Evolutionary conservation across 202 grass and related monocot genomes (phyloP).

Genomic region (Carex arenaria): DNA sequence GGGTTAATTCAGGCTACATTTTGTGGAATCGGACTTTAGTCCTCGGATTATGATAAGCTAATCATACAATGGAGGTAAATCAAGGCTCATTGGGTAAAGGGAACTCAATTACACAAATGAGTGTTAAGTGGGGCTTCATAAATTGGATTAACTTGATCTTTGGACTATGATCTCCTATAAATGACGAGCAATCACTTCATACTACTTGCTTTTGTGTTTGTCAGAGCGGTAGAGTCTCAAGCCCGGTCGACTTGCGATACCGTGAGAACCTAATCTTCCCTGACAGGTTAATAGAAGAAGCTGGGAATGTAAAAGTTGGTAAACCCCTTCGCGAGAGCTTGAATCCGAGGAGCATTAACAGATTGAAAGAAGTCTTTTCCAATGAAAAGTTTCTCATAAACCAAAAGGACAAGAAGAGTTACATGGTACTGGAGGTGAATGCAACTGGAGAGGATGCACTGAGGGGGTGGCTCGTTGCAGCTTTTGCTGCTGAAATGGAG

Average conservation of each 20-base stretch:
- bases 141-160: background rate
- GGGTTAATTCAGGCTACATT: background rate
- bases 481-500: slow-evolving; percentile 66
- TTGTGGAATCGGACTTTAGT: background rate
- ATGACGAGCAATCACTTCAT: background rate
- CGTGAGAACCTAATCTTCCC: slow-evolving; percentile 67
- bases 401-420: slow-evolving; percentile 29
- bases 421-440: slow-evolving; percentile 73
- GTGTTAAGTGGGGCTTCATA: background rate
- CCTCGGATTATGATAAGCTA: background rate
- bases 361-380: slow-evolving; percentile 48
- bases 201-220: slow-evolving; percentile 11
- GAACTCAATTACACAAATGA: background rate
- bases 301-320: slow-evolving; percentile 65
- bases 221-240: slow-evolving; percentile 80
- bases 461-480: slow-evolving; percentile 78
- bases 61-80: background rate
- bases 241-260: slow-evolving; percentile 79
- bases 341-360: slow-evolving; percentile 28
- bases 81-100: background rate
- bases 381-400: slow-evolving; percentile 73
- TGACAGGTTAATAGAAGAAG: slow-evolving; percentile 66
- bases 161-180: background rate
- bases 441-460: slow-evolving; percentile 74
- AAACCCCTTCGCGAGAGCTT: slow-evolving; percentile 42